These are phyloP conservation scores for Fusarium sp. DNA, from an alignment of 2,329 filamentous ascomycete species.

Conservation along the genomic window DNA sequence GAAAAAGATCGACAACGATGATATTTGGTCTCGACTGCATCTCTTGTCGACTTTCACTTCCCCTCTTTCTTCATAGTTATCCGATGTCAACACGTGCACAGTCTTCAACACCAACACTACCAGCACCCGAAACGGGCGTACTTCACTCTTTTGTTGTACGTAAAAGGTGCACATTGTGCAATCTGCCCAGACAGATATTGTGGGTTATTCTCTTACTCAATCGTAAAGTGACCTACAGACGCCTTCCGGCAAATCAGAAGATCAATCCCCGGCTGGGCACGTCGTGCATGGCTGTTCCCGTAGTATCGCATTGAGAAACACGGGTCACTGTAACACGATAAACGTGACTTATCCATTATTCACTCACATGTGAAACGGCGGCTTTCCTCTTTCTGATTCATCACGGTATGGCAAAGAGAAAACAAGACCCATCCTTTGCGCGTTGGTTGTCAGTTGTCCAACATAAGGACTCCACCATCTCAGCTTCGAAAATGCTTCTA, in stretches of 20 bases:
- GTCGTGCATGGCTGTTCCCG: background rate
- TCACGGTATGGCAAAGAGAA: slow-evolving; percentile 17
- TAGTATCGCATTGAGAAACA: slow-evolving; percentile 31
- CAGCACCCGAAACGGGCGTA: slow-evolving; percentile 23
- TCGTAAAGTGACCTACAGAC: slow-evolving; percentile 7
- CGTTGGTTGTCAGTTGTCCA: slow-evolving; percentile 5
- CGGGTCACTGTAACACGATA: slow-evolving; percentile 13
- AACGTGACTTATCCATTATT: slow-evolving; percentile 27
- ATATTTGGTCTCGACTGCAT: slow-evolving; percentile 7
- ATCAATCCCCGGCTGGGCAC: too few relatives aligned
- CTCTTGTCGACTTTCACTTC: slow-evolving; percentile 12
- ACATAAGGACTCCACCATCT: slow-evolving; percentile 24
- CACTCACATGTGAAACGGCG: slow-evolving; percentile 36
- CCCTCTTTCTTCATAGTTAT: slow-evolving; percentile 23
- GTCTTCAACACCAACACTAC: slow-evolving; percentile 22
- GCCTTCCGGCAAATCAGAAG: slow-evolving; percentile 6
- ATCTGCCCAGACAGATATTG: slow-evolving; percentile 22
- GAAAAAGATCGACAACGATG: slow-evolving; percentile 31
- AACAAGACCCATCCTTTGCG: slow-evolving; percentile 25
- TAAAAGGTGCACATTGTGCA: slow-evolving; percentile 32
- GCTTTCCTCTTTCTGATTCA: slow-evolving; percentile 27
- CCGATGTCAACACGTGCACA: slow-evolving; percentile 19
- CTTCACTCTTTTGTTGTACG: slow-evolving; percentile 31
- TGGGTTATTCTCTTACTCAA: slow-evolving; percentile 16
- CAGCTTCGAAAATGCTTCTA: slow-evolving; percentile 43